Percentiles rank a stretch among this genome's conserved stretches.
phyloP scores from a whole-genome alignment of 352 stramenopile species.

The Globisporangium canariense region DNA sequence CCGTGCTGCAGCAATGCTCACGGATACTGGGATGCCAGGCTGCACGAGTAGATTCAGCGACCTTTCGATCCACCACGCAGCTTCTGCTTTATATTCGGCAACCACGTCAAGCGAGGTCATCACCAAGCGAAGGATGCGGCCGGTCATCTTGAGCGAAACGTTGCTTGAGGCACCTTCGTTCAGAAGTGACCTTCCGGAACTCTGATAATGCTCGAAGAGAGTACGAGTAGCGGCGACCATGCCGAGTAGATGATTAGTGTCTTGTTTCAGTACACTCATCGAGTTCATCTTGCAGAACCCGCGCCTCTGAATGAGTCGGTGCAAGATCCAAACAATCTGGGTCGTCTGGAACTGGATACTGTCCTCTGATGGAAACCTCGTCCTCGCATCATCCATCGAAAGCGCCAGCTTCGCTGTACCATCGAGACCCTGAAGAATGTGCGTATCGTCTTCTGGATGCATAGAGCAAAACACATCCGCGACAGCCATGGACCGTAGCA shows the following conservation, averaged over 20 bases:
- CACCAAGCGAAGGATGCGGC: constrained; percentile 11
- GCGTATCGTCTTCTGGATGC: background rate
- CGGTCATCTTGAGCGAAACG: constrained; percentile 3
- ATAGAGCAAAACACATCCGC: constrained; percentile 16
- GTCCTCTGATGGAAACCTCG: background rate
- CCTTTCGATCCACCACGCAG: constrained; percentile 16
- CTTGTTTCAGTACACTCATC: background rate
- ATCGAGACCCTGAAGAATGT: constrained; percentile 9
- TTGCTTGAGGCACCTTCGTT: background rate
- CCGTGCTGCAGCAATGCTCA: constrained; percentile 12
- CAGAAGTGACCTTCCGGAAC: background rate
- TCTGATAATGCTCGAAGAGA: constrained; percentile 13
- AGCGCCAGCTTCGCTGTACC: constrained; percentile 11
- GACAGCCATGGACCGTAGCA: constrained; percentile 14
- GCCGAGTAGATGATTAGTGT: background rate
- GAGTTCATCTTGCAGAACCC: background rate
- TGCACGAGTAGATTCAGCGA: constrained; percentile 11
- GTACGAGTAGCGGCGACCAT: constrained; percentile 1
- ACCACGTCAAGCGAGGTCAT: constrained; percentile 11
- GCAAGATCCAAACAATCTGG: constrained; percentile 18
- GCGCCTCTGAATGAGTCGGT: constrained; percentile 14
- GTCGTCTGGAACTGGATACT: constrained; percentile 5
- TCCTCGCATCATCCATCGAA: background rate
- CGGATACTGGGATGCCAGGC: background rate
- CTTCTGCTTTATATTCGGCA: constrained; percentile 5